Base-by-base conservation (phyloP, 2,329 filamentous ascomycete genomes). In the Aspergillus pseudonomiae region DNA sequence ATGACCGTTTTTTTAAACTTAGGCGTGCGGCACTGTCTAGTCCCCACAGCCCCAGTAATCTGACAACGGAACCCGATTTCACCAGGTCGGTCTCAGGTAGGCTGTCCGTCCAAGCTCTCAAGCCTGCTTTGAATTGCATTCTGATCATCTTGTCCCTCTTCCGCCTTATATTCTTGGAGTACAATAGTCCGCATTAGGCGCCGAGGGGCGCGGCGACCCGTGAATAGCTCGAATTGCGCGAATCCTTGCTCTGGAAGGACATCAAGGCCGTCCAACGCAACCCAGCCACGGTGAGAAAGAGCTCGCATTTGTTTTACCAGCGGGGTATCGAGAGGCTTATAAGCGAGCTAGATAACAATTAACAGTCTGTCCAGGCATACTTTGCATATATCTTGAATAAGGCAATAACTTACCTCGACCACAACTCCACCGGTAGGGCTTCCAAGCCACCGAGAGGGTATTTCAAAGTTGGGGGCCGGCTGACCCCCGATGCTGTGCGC, bases 171-270 rank as follows among this genome's bases (percentile, higher is more conserved):
- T 52, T 77, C 74, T 55, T 76, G 70, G 11, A 77, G 67, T 4
- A 78, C 73, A 48, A 77, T 71, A 19, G 70, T 74, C 24, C 76
- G 72, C 77, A 79, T 79, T 14, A 78, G 57, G 24, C 76, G 73
- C 14, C 76, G 71, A 5, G 77, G 77, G 19, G 77, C 76, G n/a
- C 75, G 75, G 12, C 75, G 74, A 10, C 77, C 75, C 1, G 77
- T 79, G 53, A 79, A 77, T 2, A 79, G 66, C 56, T 79, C 77
- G 39, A 79, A 79, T 52, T 79, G 77, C 4, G 77, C 77, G 55
- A 79, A 78, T 0, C 77, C 77, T 63, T 79, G 77, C 63, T 79
- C 77, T 2, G 77, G 75, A 6, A 79, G 73, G 16, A 79, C 74
- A 45, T 79, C 77, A 3, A 79, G 75, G 16, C 77, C 77, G 41